Percentiles rank a stretch among this genome's conserved stretches.
Conservation (phyloP, 2,329 filamentous ascomycete species). For the Clarireedia monteithiana region DNA sequence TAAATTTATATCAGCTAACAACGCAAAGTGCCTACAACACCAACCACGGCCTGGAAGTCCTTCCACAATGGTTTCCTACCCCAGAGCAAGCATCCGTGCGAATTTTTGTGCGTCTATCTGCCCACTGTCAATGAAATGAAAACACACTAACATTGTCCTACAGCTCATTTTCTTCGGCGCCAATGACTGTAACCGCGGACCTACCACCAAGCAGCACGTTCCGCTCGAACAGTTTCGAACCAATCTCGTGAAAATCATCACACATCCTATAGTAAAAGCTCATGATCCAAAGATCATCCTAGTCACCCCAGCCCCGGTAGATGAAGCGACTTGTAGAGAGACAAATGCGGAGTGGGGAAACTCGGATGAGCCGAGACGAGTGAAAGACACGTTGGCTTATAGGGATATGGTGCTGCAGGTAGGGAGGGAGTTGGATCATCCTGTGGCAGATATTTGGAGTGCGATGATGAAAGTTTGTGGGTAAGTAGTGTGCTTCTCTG, state of each 20-base stretch:
- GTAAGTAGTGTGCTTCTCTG: not conserved
- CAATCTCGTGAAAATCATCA: conserved; percentile 64
- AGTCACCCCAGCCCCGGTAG: conserved; percentile 75
- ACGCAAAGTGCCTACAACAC: conserved; percentile 19
- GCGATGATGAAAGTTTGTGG: conserved; percentile 56
- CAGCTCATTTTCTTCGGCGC: conserved; percentile 68
- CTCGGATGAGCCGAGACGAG: conserved; percentile 32
- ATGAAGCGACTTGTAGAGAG: conserved; percentile 54
- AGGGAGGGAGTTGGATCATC: conserved; percentile 35
- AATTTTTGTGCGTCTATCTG: conserved; percentile 35
- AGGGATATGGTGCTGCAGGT: conserved; percentile 53
- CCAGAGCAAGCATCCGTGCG: conserved; percentile 17
- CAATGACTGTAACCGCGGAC: conserved; percentile 69
- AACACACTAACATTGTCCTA: not conserved
- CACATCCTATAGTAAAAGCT: conserved; percentile 58
- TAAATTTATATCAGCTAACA: not conserved
- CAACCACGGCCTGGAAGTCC: conserved; percentile 16
- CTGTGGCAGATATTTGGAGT: conserved; percentile 71
- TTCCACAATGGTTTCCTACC: conserved; percentile 16
- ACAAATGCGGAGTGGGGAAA: conserved; percentile 31
- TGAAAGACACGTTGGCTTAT: conserved; percentile 49
- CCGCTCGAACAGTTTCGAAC: conserved; percentile 62
- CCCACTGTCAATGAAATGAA: not conserved
- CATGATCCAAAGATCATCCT: conserved; percentile 69
- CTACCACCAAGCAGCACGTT: conserved; percentile 61